Evolutionary conservation across 1,284 basidiomycete species (phyloP), one percentile per base, ranked within the genome.

Genomic region (Neolentinus lepideus): DNA sequence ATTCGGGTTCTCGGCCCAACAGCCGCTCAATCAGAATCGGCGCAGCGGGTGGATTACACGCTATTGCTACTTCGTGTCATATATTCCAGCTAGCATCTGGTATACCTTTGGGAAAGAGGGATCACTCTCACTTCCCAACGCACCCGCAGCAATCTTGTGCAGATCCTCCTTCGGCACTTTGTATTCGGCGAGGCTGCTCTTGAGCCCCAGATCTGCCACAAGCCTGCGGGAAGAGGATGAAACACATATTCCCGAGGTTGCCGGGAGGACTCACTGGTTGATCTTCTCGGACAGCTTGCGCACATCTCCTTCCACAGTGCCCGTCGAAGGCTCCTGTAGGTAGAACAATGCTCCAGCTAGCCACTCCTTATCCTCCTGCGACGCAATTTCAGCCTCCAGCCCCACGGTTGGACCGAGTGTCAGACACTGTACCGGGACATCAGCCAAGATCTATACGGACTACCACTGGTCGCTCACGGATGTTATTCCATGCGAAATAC

Each of bases 401-500:
- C 67, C 71, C 21, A 90, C 79, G 31, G 82, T 81, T 0, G 84
- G 76, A 0, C 83, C 76, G 26, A 93, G 79, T 1, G 90, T 92
- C 52, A 92, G 71, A 67, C 90, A 92, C 86, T 87, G 60, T 22
- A 31, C 6, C 29, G 12, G 6, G 6, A 10, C 16, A 57, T 19
- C 48, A 38, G 12, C 16, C 14, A 10, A 6, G 14, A 26, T 26
- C 51, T n/a, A 6, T 16, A 6, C 4, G 16, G 16, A 16, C 3
- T 21, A 45, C 57, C 38, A 50, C 29, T 27, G n/a, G 4, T 31
- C 6, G 66, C 79, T 66, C 59, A 85, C 86, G 22, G 88, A 90
- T 3, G 90, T 92, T 61, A 91, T 88, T 2, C 90, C 90, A 66
- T 93, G 90, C 9, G 85, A 82, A 57, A 93, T 92, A 53, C 75